These are phyloP conservation scores for Prototheca wickerhamii DNA, from an alignment of 163 green algal species.

Conservation along the genomic window DNA sequence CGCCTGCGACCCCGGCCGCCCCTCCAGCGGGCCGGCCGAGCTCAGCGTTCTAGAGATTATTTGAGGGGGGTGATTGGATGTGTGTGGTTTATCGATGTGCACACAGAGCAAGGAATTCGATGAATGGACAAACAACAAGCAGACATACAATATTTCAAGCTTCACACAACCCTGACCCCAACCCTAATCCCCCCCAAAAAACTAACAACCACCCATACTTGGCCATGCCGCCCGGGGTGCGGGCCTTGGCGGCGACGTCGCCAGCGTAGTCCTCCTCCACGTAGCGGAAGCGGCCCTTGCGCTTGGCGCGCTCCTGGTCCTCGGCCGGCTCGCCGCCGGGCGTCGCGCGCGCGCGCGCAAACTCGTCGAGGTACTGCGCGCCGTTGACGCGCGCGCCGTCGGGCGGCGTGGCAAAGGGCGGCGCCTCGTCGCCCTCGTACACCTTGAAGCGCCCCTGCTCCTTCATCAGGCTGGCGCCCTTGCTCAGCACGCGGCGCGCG, in stretches of 20 bases:
- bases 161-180: too few species aligned
- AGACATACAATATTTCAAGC: too few species aligned
- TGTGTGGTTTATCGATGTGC: background rate
- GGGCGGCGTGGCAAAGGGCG: slow-evolving; percentile 36
- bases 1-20: background rate
- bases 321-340: background rate
- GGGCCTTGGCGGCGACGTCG: slow-evolving; percentile 3
- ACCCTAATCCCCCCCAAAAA: background rate
- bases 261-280: slow-evolving; percentile 47
- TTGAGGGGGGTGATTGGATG: too few species aligned
- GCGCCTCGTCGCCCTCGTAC: slow-evolving; percentile 56
- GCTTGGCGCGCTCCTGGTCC: slow-evolving; percentile 30
- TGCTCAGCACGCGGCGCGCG: background rate
- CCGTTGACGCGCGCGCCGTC: background rate
- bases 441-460: slow-evolving; percentile 42
- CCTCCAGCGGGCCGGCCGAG: background rate
- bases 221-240: background rate
- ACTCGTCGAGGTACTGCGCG: background rate
- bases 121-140: too few species aligned
- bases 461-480: slow-evolving; percentile 20
- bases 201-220: background rate
- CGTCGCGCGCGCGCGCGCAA: background rate
- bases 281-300: slow-evolving; percentile 64
- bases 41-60: too few species aligned
- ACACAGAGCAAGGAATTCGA: too few species aligned